Conservation (phyloP, 768 basidiomycete species). For the Lentinula sp. region DNA sequence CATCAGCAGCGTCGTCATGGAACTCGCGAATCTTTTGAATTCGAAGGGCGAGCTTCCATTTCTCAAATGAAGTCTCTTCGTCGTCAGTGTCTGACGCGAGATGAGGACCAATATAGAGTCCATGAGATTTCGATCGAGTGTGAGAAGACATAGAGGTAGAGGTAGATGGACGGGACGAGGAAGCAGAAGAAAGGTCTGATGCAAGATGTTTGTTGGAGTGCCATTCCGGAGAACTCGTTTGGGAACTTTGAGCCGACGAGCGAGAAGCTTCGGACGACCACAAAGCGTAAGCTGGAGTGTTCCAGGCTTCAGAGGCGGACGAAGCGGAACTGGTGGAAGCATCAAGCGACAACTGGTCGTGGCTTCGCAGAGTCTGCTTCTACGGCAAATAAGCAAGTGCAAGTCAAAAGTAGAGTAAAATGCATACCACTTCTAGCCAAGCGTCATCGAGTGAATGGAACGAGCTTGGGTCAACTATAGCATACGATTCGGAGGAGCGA, state of each 20-base stretch:
- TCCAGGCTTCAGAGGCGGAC: slow-evolving; percentile 12
- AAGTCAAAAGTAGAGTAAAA: slow-evolving; percentile 11
- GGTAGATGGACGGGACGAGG: not conserved
- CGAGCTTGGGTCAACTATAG: slow-evolving; percentile 34
- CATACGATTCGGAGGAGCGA: slow-evolving; percentile 29
- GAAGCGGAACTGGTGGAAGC: slow-evolving; percentile 13
- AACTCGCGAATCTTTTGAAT: slow-evolving; percentile 45
- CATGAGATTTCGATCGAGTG: not conserved
- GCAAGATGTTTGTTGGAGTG: slow-evolving; percentile 13
- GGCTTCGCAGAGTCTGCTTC: slow-evolving; percentile 3
- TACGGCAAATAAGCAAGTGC: not conserved
- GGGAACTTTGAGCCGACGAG: slow-evolving; percentile 20
- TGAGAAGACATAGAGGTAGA: slow-evolving; percentile 2
- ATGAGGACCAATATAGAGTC: slow-evolving; percentile 19
- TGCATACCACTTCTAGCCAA: slow-evolving; percentile 9
- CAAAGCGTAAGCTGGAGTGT: slow-evolving; percentile 9
- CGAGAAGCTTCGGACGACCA: slow-evolving; percentile 16
- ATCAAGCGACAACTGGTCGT: slow-evolving; percentile 10
- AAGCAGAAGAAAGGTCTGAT: slow-evolving; percentile 14
- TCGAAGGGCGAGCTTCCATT: slow-evolving; percentile 39
- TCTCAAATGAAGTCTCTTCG: slow-evolving; percentile 33
- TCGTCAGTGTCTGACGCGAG: slow-evolving; percentile 12
- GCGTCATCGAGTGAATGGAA: slow-evolving; percentile 25
- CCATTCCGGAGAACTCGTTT: slow-evolving; percentile 17
- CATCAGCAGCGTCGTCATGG: slow-evolving; percentile 37